Evolutionary conservation across 108 stramenopile genomes (phyloP).

Genomic region (Cylindrotheca closterium): DNA sequence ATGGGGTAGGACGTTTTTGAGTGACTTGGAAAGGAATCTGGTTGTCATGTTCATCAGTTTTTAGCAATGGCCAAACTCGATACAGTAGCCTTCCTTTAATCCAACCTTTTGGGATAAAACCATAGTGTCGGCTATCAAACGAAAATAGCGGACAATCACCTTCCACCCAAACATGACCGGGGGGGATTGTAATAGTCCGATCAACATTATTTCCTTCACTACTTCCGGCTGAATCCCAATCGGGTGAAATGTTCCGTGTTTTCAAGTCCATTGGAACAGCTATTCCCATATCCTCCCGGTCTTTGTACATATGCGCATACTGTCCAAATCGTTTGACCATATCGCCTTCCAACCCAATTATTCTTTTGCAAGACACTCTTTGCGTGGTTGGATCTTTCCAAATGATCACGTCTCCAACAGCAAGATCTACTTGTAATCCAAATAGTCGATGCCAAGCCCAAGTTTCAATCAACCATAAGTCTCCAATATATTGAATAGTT

Average conservation of each 20-base stretch:
- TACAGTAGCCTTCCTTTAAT: slow-evolving; percentile 70
- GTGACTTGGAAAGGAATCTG: slow-evolving; percentile 7
- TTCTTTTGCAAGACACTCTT: slow-evolving; percentile 59
- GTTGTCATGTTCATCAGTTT: slow-evolving; percentile 8
- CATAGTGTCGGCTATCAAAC: slow-evolving; percentile 89
- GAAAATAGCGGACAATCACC: slow-evolving; percentile 92
- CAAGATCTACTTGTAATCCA: slow-evolving; percentile 2
- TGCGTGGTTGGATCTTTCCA: slow-evolving; percentile 49
- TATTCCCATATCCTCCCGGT: slow-evolving; percentile 32
- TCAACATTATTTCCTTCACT: slow-evolving; percentile 1
- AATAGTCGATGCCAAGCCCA: slow-evolving; percentile 28
- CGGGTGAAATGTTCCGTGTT: not conserved
- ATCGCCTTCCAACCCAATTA: slow-evolving; percentile 73
- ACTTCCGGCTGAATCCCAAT: not conserved
- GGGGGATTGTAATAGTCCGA: slow-evolving; percentile 56
- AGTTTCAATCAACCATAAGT: slow-evolving; percentile 58
- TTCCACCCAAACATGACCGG: slow-evolving; percentile 90
- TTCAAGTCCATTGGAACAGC: slow-evolving; percentile 30
- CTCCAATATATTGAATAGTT: slow-evolving; percentile 60
- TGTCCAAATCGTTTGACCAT: slow-evolving; percentile 50
- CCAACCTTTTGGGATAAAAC: slow-evolving; percentile 75
- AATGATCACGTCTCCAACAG: slow-evolving; percentile 55
- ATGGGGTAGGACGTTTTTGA: slow-evolving; percentile 34
- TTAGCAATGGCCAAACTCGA: slow-evolving; percentile 69
- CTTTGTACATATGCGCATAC: slow-evolving; percentile 44